Evolutionary conservation across 2,329 filamentous ascomycete species (phyloP), one percentile per base, ranked within the genome.

Genomic region (Colletotrichum falcatum): DNA sequence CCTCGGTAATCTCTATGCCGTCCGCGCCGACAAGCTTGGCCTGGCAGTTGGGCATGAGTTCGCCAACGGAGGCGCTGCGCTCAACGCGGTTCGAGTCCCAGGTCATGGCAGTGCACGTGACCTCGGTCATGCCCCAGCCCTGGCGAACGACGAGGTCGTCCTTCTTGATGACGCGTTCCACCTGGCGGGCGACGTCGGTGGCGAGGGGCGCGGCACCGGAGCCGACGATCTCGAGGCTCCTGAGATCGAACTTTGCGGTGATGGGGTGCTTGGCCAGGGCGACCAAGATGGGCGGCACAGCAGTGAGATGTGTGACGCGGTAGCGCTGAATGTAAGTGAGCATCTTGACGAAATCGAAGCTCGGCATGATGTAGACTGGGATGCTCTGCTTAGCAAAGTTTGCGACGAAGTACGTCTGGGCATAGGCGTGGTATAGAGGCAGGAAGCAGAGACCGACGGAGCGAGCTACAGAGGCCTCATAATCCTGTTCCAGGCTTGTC

Each of bases 81-180:
- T 77, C 73, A 5, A 80, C 81, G 6, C 76, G 78, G 1, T 76
- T 81, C 0, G 90, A 87, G 72, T 92, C 85, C 86, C 90, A 94
- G 8, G 85, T 85, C 16, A 92, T 85, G 23, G 88, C 84, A 0
- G 91, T 89, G 78, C 93, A 95, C 0, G 93, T 96, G 3, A 87
- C 82, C 78, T 96, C 94, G 1, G 94, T 96, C 94, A 97, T 95
- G 6, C 94, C 94, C 92, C 93, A 97, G 5, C 93, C 94, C 79
- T 95, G 93, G 77, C 83, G 82, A 16, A 86, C 73, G 2, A 73
- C 63, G 9, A 86, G 65, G 1, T 77, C 74, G 4, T 76, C 75
- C 51, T 60, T 69, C 23, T 72, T 69, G 16, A 72, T 33, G 73
- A 90, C 76, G 68, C 82, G 85, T 77, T 91, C 86, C 12, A 89